Evolutionary conservation across 768 basidiomycete species (phyloP).

Genomic region (Mycena alexandri): DNA sequence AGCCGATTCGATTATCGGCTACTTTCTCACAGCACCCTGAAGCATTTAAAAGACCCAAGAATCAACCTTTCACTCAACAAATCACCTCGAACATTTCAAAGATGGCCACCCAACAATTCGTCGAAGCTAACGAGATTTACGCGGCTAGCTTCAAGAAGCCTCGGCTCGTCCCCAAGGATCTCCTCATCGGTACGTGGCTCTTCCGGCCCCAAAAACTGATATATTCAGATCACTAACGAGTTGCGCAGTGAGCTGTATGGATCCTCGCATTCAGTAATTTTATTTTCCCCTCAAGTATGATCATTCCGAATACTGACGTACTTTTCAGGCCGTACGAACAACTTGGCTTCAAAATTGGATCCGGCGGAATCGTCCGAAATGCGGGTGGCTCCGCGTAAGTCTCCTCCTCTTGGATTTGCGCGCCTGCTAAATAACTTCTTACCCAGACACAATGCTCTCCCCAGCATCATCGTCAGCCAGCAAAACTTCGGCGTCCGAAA

Average conservation of each 20-base stretch:
- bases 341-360: conserved; percentile 63
- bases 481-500: conserved; percentile 61
- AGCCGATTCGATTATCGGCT: background rate
- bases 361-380: conserved; percentile 66
- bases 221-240: background rate
- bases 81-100: background rate
- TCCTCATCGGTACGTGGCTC: conserved; percentile 48
- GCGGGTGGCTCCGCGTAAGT: conserved; percentile 63
- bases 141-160: conserved; percentile 54
- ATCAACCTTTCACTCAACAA: background rate
- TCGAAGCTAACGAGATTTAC: conserved; percentile 52
- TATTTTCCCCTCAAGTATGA: background rate
- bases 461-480: conserved; percentile 65
- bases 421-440: background rate
- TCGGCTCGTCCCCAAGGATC: conserved; percentile 51
- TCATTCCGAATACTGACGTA: no score
- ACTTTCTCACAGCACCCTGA: background rate
- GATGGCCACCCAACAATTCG: conserved; percentile 12
- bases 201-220: background rate
- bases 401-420: background rate
- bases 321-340: conserved; percentile 54
- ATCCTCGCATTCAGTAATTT: conserved; percentile 63
- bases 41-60: background rate
- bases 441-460: conserved; percentile 60
- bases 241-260: conserved; percentile 64